These are phyloP conservation scores for Dendrocalamus sinicus DNA, from an alignment of 176 grass and related monocot species.

Conservation along the genomic window DNA sequence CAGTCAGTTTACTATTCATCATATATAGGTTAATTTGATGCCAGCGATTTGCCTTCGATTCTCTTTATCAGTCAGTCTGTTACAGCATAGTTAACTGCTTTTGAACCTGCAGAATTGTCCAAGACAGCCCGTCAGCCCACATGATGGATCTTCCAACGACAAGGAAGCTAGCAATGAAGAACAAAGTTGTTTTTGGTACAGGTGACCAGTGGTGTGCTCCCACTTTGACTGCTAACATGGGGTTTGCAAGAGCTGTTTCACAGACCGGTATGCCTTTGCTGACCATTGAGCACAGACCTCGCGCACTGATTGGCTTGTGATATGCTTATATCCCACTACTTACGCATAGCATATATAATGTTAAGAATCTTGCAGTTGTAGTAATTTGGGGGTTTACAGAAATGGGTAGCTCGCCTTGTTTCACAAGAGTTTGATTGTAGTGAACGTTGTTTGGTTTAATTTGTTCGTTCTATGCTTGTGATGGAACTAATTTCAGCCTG, in stretches of 20 bases:
- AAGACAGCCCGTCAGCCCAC: constrained; percentile 74
- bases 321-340: background rate
- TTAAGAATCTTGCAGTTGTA: background rate
- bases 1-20: background rate
- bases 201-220: constrained; percentile 80
- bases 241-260: constrained; percentile 79
- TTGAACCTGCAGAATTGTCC: constrained; percentile 59
- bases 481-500: too few relatives aligned
- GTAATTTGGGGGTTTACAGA: background rate
- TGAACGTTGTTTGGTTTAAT: background rate
- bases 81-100: constrained; percentile 1
- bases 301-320: constrained; percentile 70
- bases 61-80: background rate
- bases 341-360: background rate
- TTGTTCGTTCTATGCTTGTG: background rate
- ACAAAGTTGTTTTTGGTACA: constrained; percentile 88
- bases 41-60: constrained; percentile 3
- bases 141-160: constrained; percentile 81
- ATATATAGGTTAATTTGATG: background rate
- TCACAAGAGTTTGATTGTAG: constrained; percentile 15
- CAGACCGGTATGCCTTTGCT: constrained; percentile 78
- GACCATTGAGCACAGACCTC: constrained; percentile 78
- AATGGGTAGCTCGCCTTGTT: constrained; percentile 25
- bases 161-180: constrained; percentile 78
- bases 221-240: constrained; percentile 88